Evolutionary conservation across 805 yeast species (phyloP), one percentile per base, ranked within the genome.

Genomic region (Pichia ethanolica): DNA sequence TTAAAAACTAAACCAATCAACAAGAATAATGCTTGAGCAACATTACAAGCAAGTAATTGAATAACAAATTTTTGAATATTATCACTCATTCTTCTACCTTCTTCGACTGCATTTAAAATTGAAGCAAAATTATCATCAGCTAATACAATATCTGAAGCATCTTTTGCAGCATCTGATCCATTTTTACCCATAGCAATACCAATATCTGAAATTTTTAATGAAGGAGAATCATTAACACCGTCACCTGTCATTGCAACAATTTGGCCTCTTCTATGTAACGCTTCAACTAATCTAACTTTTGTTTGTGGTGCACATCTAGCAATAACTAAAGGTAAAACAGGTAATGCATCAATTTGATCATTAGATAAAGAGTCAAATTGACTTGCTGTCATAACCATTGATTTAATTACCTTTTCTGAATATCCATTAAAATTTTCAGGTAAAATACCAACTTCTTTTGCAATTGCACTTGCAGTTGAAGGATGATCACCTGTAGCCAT

Each of bases 231-330:
- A 63, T 85, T 85, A 42, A 85, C 90, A 54, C 91, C 91, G 63
- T 85, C 91, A 53, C 89, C 89, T 32, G 89, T 83, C 91, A 85
- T 86, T 20, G 91, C 91, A 66, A 83, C 74, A 66, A 81, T 74
- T 61, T 81, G 71, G 54, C 73, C 67, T 64, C 78, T 78, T 59
- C 76, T 81, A 70, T 75, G 89, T 57, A 71, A 75, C 0, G 91
- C 90, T 47, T 85, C 89, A 58, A 86, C 83, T 83, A 86, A 81
- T 55, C 89, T 73, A 14, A 85, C 91, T 63, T 86, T 85, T 26
- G 90, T 85, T 62, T 81, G 83, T 3, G 91, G 93, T 5, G 91
- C 86, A 68, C 91, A 86, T 53, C 93, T 72, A 5, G 93, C 93
- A 67, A 86, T 80, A 32, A 85, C 93, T 46, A 84, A 70, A 1